phyloP scores from a whole-genome alignment of 208 protist species.

The Trypanosoma vivax region DNA sequence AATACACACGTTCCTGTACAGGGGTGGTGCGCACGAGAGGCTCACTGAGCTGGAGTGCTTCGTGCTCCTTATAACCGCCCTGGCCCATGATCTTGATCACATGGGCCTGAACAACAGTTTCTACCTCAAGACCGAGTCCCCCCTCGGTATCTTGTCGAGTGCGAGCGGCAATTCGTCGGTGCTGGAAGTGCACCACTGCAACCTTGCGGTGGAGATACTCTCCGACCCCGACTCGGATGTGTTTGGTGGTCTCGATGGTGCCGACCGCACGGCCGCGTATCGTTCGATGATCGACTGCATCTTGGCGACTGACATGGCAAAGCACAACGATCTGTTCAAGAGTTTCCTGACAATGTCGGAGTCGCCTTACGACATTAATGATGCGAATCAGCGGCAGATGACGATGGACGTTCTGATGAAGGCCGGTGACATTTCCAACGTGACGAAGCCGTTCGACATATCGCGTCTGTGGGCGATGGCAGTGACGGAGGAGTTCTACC shows the following conservation, averaged over 20 bases:
- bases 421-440: slow-evolving; percentile 79
- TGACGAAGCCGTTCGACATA: slow-evolving; percentile 81
- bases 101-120: slow-evolving; percentile 91
- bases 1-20: slow-evolving; percentile 62
- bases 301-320: slow-evolving; percentile 84
- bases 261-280: slow-evolving; percentile 47
- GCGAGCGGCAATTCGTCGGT: slow-evolving; percentile 78
- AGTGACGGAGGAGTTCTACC: slow-evolving; percentile 87
- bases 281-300: slow-evolving; percentile 74
- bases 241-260: slow-evolving; percentile 46
- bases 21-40: slow-evolving; percentile 33
- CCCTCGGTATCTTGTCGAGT: slow-evolving; percentile 74
- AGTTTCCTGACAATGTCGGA: slow-evolving; percentile 19
- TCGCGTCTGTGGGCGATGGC: slow-evolving; percentile 76
- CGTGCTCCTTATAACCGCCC: slow-evolving; percentile 69
- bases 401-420: slow-evolving; percentile 79
- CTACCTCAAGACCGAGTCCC: slow-evolving; percentile 83
- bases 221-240: slow-evolving; percentile 64
- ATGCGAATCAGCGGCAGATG: slow-evolving; percentile 21
- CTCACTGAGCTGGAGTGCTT: slow-evolving; percentile 75
- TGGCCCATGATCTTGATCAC: slow-evolving; percentile 82
- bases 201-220: slow-evolving; percentile 81
- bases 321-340: slow-evolving; percentile 46
- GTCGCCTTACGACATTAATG: slow-evolving; percentile 20
- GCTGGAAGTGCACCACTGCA: slow-evolving; percentile 86